These are phyloP conservation scores for Fraxinus platypoda DNA, from an alignment of 305 asterid genomes.

Conservation along the genomic window DNA sequence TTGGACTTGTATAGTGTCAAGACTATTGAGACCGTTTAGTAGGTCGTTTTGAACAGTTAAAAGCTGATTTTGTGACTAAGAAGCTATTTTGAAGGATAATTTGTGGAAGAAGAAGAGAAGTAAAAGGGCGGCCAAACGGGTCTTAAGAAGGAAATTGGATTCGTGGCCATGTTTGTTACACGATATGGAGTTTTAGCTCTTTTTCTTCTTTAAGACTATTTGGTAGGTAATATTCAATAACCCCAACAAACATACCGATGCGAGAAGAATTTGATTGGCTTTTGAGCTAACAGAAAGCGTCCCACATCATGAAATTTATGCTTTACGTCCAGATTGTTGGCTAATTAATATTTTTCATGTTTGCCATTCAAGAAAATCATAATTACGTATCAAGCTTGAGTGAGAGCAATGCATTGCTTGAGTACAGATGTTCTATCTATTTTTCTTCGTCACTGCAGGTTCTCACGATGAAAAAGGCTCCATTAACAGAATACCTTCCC, in stretches of 20 bases:
- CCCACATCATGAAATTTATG: background rate
- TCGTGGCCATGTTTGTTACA: background rate
- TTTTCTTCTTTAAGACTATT: background rate
- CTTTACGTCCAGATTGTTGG: background rate
- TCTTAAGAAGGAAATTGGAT: background rate
- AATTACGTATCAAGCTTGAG: background rate
- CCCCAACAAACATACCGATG: background rate
- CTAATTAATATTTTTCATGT: background rate
- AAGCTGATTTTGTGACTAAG: background rate
- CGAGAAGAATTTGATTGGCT: background rate
- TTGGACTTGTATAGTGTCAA: background rate
- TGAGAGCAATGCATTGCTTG: background rate
- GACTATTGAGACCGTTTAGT: background rate
- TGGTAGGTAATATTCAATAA: background rate
- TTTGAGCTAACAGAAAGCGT: background rate
- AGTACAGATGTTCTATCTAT: background rate
- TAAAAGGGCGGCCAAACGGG: background rate
- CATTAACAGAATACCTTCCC: constrained; percentile 24
- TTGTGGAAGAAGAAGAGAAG: background rate
- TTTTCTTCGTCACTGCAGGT: constrained; percentile 29
- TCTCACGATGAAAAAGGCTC: constrained; percentile 31
- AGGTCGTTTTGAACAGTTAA: background rate
- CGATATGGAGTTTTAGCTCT: background rate
- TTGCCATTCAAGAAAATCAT: background rate
- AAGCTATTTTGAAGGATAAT: background rate